These are phyloP conservation scores for Melaleuca quinquenervia DNA, from an alignment of 345 rosid genomes.

Conservation along the genomic window DNA sequence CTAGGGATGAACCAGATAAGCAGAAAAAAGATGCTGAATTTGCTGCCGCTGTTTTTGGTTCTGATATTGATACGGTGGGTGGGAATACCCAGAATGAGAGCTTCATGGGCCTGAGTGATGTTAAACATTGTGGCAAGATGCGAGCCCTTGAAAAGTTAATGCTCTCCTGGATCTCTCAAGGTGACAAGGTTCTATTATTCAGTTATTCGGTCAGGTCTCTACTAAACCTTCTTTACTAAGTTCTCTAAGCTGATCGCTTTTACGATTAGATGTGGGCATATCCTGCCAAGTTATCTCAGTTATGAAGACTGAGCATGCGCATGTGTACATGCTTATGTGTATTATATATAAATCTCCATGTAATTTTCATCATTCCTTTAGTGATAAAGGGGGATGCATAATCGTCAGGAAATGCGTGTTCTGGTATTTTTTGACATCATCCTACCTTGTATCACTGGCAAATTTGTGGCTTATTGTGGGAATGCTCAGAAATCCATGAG, in stretches of 20 bases:
- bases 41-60: slow-evolving; percentile 71
- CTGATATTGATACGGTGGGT: slow-evolving; percentile 72
- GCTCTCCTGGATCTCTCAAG: slow-evolving; percentile 69
- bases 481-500: not conserved
- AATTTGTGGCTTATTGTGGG: not conserved
- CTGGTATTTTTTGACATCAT: not conserved
- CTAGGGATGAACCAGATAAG: slow-evolving; percentile 75
- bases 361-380: not conserved
- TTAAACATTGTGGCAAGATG: slow-evolving; percentile 91
- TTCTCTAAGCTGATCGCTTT: not conserved
- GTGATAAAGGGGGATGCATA: not conserved
- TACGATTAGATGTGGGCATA: not conserved
- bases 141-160: slow-evolving; percentile 71
- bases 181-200: slow-evolving; percentile 91
- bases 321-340: not conserved
- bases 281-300: not conserved
- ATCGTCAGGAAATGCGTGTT: not conserved
- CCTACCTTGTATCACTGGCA: not conserved
- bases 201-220: slow-evolving; percentile 88
- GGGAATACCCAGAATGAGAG: slow-evolving; percentile 59
- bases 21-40: slow-evolving; percentile 89
- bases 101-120: slow-evolving; percentile 80
- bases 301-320: not conserved
- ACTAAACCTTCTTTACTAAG: not conserved
- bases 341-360: not conserved